Percentiles rank a stretch among this genome's conserved stretches.
phyloP scores from a whole-genome alignment of 2,329 filamentous ascomycete species.

The Pseudogymnoascus sp. region DNA sequence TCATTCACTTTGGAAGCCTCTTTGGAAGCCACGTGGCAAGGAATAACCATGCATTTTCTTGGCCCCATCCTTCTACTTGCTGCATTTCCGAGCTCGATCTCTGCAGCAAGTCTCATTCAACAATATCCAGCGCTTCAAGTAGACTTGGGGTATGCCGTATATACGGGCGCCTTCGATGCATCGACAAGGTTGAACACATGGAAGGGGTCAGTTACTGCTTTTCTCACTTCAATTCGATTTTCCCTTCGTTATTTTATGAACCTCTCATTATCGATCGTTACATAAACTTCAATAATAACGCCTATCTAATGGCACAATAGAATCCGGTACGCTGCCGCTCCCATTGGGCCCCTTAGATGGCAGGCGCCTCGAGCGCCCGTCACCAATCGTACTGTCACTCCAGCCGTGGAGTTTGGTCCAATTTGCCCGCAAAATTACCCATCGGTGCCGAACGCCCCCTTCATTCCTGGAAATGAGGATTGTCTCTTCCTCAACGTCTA shows the following conservation, averaged over 20 bases:
- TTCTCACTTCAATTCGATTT: not conserved
- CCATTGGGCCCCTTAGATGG: slow-evolving; percentile 11
- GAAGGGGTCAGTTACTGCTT: slow-evolving; percentile 33
- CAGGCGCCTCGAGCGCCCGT: slow-evolving; percentile 25
- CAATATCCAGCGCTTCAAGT: slow-evolving; percentile 24
- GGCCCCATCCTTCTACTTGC: not conserved
- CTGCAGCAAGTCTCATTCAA: not conserved
- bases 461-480: slow-evolving; percentile 24
- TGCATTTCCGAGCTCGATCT: not conserved
- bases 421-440: not conserved
- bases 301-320: slow-evolving; percentile 4
- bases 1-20: not conserved
- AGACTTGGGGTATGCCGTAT: slow-evolving; percentile 41
- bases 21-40: not conserved
- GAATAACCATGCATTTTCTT: not conserved
- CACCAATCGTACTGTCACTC: slow-evolving; percentile 17
- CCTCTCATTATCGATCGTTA: not conserved
- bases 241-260: too few relatives aligned
- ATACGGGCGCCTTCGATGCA: slow-evolving; percentile 36
- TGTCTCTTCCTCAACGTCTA: slow-evolving; percentile 30
- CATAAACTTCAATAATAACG: not conserved
- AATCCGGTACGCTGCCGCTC: slow-evolving; percentile 6
- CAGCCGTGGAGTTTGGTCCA: not conserved
- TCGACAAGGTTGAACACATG: slow-evolving; percentile 37
- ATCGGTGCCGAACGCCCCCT: not conserved